Conservation (phyloP, 352 stramenopile genomes). For the Pythium oligandrum region DNA sequence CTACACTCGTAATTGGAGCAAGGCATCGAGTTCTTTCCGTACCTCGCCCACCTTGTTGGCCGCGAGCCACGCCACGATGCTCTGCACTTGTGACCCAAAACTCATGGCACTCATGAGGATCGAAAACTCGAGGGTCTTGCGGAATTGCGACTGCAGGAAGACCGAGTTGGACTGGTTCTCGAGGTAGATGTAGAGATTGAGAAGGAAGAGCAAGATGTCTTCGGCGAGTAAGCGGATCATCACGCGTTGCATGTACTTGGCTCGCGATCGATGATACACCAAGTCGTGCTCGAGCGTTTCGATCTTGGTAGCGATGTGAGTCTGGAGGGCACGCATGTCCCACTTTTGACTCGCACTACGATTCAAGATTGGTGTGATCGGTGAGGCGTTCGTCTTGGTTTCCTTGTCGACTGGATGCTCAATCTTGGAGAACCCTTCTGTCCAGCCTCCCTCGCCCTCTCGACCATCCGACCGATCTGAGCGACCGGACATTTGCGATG, state of each 20-base stretch:
- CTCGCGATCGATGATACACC: slow-evolving; percentile 12
- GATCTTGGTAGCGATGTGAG: slow-evolving; percentile 7
- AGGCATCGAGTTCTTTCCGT: background rate
- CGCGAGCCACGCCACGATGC: slow-evolving; percentile 14
- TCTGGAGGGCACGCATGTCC: slow-evolving; percentile 3
- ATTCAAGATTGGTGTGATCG: background rate
- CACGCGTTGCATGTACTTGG: slow-evolving; percentile 21
- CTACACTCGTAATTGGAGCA: background rate
- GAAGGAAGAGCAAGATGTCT: slow-evolving; percentile 16
- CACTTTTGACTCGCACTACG: background rate
- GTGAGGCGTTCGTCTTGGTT: background rate
- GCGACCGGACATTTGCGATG: too few species aligned
- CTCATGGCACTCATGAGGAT: slow-evolving; percentile 18
- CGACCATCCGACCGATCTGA: too few species aligned
- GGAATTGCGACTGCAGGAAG: slow-evolving; percentile 14
- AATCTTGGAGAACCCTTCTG: too few species aligned
- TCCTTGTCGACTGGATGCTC: too few species aligned
- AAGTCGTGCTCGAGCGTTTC: slow-evolving; percentile 10
- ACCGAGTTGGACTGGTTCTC: slow-evolving; percentile 10
- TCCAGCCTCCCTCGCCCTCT: too few species aligned
- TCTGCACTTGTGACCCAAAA: slow-evolving; percentile 18
- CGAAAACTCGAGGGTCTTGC: slow-evolving; percentile 19
- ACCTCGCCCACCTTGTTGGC: slow-evolving; percentile 14
- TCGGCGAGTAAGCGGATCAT: slow-evolving; percentile 14
- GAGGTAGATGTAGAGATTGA: slow-evolving; percentile 21